Percentiles rank a stretch among this genome's conserved stretches.
phyloP scores from a whole-genome alignment of 495 filamentous ascomycete genomes.

The Podospora pseudoanserina region DNA sequence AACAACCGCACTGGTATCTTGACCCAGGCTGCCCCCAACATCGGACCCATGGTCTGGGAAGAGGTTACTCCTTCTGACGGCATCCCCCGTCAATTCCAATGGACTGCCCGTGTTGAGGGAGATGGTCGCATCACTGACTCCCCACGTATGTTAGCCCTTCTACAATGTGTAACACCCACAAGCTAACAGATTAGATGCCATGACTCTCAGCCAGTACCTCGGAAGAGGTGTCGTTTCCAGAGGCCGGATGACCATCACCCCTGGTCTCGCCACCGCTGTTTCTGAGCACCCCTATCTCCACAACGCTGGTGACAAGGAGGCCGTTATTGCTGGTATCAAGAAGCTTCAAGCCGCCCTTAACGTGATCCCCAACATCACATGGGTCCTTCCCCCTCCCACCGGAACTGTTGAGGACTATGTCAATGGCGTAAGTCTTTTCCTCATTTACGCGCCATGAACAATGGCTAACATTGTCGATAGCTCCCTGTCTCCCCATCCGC shows the following conservation, averaged over 20 bases:
- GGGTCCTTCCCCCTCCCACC: slow-evolving; percentile 51
- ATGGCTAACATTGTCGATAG: slow-evolving; percentile 1
- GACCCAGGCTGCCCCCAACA: slow-evolving; percentile 65
- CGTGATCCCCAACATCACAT: slow-evolving; percentile 52
- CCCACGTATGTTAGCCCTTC: slow-evolving; percentile 25
- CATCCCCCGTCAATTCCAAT: slow-evolving; percentile 62
- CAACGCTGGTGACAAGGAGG: slow-evolving; percentile 47
- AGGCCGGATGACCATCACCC: slow-evolving; percentile 57
- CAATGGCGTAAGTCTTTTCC: slow-evolving; percentile 30
- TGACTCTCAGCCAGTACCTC: slow-evolving; percentile 65
- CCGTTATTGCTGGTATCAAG: slow-evolving; percentile 56
- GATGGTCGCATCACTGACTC: slow-evolving; percentile 35
- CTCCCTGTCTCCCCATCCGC: slow-evolving; percentile 53
- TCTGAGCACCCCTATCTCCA: slow-evolving; percentile 51
- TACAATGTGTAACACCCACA: neutral
- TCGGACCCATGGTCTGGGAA: slow-evolving; percentile 60
- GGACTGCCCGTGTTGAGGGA: slow-evolving; percentile 61
- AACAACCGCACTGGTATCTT: slow-evolving; percentile 57
- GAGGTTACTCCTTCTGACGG: slow-evolving; percentile 57
- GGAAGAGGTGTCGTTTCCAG: slow-evolving; percentile 59
- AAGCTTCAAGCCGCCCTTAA: slow-evolving; percentile 54
- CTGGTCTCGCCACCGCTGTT: slow-evolving; percentile 52
- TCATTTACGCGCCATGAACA: neutral
- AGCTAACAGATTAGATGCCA: slow-evolving; percentile 36
- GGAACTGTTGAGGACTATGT: slow-evolving; percentile 53